phyloP scores from a whole-genome alignment of 2,329 filamentous ascomycete species.

The Penicillium freii region DNA sequence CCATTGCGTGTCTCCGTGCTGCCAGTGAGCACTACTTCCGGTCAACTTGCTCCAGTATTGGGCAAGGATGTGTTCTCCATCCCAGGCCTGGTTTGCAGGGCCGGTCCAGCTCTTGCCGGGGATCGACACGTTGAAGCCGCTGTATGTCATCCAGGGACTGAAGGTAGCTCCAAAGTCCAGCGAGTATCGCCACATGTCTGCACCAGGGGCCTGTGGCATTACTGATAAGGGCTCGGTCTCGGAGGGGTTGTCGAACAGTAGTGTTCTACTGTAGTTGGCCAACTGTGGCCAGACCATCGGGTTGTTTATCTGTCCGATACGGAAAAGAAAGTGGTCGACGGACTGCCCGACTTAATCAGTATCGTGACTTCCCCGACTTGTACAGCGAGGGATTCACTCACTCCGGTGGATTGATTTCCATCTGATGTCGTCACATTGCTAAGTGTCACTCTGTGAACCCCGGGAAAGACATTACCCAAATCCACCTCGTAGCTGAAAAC shows the following conservation, averaged over 20 bases:
- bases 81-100: constrained; percentile 59
- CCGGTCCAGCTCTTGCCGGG: constrained; percentile 55
- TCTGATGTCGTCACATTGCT: constrained; percentile 51
- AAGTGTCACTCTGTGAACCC: constrained; percentile 59
- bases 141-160: constrained; percentile 58
- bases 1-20: constrained; percentile 55
- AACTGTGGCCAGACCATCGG: constrained; percentile 56
- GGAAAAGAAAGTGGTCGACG: constrained; percentile 61
- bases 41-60: constrained; percentile 62
- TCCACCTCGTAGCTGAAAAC: constrained; percentile 49
- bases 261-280: constrained; percentile 58
- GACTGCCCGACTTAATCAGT: constrained; percentile 35
- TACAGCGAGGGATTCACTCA: constrained; percentile 2
- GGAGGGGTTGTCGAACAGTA: constrained; percentile 46
- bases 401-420: constrained; percentile 45
- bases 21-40: constrained; percentile 59
- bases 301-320: constrained; percentile 57
- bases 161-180: constrained; percentile 61
- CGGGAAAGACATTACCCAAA: constrained; percentile 29
- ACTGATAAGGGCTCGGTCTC: constrained; percentile 47
- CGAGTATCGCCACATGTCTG: constrained; percentile 62
- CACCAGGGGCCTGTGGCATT: constrained; percentile 59
- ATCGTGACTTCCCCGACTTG: not conserved
- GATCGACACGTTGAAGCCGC: constrained; percentile 51
- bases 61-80: constrained; percentile 60